Evolutionary conservation across 345 rosid species (phyloP).

Genomic region (Carallia brachiata): DNA sequence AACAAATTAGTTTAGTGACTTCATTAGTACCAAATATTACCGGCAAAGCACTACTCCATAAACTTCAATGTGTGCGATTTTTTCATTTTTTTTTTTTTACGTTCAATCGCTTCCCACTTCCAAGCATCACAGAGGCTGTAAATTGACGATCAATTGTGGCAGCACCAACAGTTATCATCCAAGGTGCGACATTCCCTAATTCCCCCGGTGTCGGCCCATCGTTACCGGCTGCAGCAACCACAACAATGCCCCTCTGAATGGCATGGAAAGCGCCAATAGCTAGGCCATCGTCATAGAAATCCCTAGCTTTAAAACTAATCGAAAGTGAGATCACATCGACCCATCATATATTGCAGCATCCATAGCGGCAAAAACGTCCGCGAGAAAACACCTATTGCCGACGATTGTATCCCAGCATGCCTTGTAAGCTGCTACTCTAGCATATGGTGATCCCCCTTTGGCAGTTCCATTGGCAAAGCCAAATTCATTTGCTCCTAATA

Average conservation of each 20-base stretch:
- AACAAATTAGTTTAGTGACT: too few relatives aligned
- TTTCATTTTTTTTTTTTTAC: not conserved
- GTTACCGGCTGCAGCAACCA: not conserved
- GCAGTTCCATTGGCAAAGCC: not conserved
- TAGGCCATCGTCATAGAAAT: not conserved
- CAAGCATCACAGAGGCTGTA: not conserved
- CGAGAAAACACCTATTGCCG: not conserved
- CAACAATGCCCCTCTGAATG: slow-evolving; percentile 1
- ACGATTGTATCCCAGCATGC: not conserved
- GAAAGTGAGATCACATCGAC: not conserved
- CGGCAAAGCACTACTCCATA: too few relatives aligned
- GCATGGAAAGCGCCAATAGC: not conserved
- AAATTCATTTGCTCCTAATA: not conserved
- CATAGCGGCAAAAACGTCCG: not conserved
- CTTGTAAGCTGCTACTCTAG: not conserved
- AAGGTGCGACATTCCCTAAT: not conserved
- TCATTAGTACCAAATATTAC: too few relatives aligned
- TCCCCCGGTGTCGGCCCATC: not conserved
- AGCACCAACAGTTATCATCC: not conserved
- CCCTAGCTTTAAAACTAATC: not conserved
- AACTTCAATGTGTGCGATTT: too few relatives aligned
- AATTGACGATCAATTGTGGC: not conserved
- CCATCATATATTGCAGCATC: not conserved
- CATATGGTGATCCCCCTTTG: not conserved
- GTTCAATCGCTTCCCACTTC: not conserved